Base-by-base conservation (phyloP, 2,329 filamentous ascomycete genomes). In the Ilyonectria destructans region DNA sequence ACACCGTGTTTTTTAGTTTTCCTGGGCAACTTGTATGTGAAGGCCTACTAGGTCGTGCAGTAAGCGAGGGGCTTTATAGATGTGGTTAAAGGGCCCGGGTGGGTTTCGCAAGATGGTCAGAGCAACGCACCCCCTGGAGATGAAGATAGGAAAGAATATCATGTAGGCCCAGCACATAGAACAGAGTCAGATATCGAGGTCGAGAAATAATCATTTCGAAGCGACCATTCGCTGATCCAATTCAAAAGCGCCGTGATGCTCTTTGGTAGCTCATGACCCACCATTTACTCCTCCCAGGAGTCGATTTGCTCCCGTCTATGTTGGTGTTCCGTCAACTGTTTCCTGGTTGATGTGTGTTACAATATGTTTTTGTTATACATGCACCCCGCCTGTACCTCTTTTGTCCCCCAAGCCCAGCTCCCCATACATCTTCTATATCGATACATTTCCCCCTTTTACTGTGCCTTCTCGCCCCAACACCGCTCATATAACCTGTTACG, bases 401-500 rank as follows among this genome's bases (percentile, higher is more conserved):
- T 40, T 35, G 23, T 21, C 29, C 10, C n/a, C 21, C 26, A 19
- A 26, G 37, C 21, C 26, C n/a, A 26, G 37, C n/a, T 54, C 10
- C 51, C 55, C 37, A 48, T 55, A 31, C 58, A 58, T 21, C 37
- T 49, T 60, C n/a, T 51, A 46, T 57, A 66, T 45, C 61, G 35
- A 51, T 61, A 66, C 63, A 66, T 33, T 58, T n/a, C 31, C 13
- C 43, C 12, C 17, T 13, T 45, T 69, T 49, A 67, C n/a, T 62
- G 43, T 21, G 66, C 59, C 43, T 61, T 58, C 10, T 26, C 26
- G 15, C 70, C 74, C 79, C 80, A 82, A 23, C 78, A 80, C 45
- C 64, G 65, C 51, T 77, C 69, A 56, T 80, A 80, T 46, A 87
- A 70, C 59, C 79, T 77, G 48, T 73, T 68, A 57, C 78, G 72